phyloP scores from a whole-genome alignment of 176 grass and related monocot species.

The Rhynchospora tenuis region DNA sequence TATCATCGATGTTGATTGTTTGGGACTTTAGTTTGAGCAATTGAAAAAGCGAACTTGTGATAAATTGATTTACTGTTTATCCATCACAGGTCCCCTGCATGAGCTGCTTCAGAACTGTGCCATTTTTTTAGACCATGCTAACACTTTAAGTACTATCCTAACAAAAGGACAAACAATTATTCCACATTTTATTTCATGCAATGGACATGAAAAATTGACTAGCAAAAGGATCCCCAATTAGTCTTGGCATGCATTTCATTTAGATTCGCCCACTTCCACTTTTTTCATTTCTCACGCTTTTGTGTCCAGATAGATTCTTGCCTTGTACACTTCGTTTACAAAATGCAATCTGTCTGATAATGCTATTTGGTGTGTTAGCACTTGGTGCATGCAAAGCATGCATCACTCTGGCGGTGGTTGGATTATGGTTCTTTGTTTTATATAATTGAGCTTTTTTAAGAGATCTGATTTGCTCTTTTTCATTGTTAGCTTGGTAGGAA shows the following conservation, averaged over 20 bases:
- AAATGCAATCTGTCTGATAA: neutral
- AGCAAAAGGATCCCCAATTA: neutral
- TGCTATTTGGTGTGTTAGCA: neutral
- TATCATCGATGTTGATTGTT: neutral
- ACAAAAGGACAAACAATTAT: neutral
- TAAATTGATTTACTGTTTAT: neutral
- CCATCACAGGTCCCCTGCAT: neutral
- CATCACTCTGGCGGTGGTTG: neutral
- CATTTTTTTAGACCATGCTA: neutral
- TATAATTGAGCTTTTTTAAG: neutral
- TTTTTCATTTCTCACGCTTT: conserved; percentile 4
- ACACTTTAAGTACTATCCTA: neutral
- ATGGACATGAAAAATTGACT: conserved; percentile 8
- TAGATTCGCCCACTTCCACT: neutral
- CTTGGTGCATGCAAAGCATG: neutral
- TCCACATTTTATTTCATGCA: neutral
- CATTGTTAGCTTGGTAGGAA: neutral
- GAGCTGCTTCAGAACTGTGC: neutral
- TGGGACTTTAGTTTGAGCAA: neutral
- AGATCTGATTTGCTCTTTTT: neutral
- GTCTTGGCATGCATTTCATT: neutral
- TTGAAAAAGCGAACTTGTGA: neutral
- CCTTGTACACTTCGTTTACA: conserved; percentile 7
- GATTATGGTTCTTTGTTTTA: neutral
- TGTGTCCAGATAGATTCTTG: conserved; percentile 11